Evolutionary conservation across 371 early-diverging fungal genomes (phyloP).

Genomic region (Gilbertella persicaria): DNA sequence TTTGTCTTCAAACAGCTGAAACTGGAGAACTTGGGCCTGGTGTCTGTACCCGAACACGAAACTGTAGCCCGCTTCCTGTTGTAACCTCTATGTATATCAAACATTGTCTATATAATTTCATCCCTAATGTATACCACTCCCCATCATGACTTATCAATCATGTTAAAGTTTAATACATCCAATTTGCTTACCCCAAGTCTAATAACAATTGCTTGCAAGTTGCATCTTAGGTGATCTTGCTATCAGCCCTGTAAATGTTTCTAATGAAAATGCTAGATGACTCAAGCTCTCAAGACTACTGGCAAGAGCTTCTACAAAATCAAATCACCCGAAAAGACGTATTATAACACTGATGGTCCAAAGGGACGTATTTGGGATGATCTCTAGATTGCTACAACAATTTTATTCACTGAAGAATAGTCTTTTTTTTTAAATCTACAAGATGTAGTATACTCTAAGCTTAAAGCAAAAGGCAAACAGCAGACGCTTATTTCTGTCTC

Average conservation of each 20-base stretch:
- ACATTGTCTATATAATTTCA: conserved; percentile 8
- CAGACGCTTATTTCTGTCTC: conserved; percentile 22
- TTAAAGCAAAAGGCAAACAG: conserved; percentile 21
- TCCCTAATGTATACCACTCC: conserved; percentile 7
- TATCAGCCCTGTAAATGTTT: conserved; percentile 7
- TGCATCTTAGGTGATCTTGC: conserved; percentile 7
- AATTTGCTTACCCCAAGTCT: conserved; percentile 9
- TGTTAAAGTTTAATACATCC: conserved; percentile 6
- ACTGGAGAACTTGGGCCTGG: conserved; percentile 7
- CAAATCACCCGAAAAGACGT: conserved; percentile 6
- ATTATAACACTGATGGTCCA: conserved; percentile 5
- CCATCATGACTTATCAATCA: conserved; percentile 12
- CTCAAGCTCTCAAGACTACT: conserved; percentile 8
- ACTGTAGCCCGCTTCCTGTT: conserved; percentile 14
- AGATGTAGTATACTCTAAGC: conserved; percentile 22
- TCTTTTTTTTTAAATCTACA: no score
- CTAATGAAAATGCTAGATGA: conserved; percentile 6
- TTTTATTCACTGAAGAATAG: conserved; percentile 4
- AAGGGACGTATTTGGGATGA: conserved; percentile 5
- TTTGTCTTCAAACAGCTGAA: conserved; percentile 10
- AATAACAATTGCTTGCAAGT: conserved; percentile 12
- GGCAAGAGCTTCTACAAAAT: conserved; percentile 5
- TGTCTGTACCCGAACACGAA: conserved; percentile 7
- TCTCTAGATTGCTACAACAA: conserved; percentile 3
- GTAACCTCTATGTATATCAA: conserved; percentile 1